These are phyloP conservation scores for Ceratobasidium theobromae DNA, from an alignment of 1,284 basidiomycete genomes.

Conservation along the genomic window DNA sequence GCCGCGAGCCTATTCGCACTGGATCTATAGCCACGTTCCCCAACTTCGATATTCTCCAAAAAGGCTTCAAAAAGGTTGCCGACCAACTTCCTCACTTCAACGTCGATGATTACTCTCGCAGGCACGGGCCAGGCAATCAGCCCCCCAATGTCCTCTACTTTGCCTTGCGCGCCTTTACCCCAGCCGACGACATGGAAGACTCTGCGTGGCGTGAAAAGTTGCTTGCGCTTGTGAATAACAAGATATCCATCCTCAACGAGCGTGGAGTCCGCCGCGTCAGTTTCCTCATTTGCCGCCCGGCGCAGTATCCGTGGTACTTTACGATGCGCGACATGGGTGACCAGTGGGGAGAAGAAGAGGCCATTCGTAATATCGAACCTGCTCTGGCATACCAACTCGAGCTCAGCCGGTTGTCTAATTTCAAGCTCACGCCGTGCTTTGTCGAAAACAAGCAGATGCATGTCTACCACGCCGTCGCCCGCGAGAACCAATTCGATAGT, in stretches of 20 bases:
- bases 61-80: constrained; percentile 73
- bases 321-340: constrained; percentile 77
- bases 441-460: constrained; percentile 95
- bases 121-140: constrained; percentile 70
- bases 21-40: constrained; percentile 91
- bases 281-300: constrained; percentile 87
- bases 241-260: constrained; percentile 60
- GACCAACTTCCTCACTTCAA: constrained; percentile 73
- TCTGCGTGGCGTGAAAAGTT: constrained; percentile 78
- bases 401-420: constrained; percentile 93
- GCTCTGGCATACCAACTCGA: constrained; percentile 98
- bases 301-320: constrained; percentile 93
- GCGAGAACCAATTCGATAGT: constrained; percentile 94
- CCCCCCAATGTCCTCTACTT: constrained; percentile 93
- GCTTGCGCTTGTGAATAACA: constrained; percentile 71
- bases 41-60: constrained; percentile 66
- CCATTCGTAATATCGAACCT: constrained; percentile 98
- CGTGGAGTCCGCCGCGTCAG: constrained; percentile 92
- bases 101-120: constrained; percentile 65
- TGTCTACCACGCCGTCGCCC: constrained; percentile 93
- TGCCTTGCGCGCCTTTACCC: constrained; percentile 81
- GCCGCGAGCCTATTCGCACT: constrained; percentile 78
- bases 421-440: constrained; percentile 92
- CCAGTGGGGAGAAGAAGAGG: constrained; percentile 90
- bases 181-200: constrained; percentile 75